Conservation (phyloP, 805 yeast genomes). For the Crinitomyces ghanaensis region DNA sequence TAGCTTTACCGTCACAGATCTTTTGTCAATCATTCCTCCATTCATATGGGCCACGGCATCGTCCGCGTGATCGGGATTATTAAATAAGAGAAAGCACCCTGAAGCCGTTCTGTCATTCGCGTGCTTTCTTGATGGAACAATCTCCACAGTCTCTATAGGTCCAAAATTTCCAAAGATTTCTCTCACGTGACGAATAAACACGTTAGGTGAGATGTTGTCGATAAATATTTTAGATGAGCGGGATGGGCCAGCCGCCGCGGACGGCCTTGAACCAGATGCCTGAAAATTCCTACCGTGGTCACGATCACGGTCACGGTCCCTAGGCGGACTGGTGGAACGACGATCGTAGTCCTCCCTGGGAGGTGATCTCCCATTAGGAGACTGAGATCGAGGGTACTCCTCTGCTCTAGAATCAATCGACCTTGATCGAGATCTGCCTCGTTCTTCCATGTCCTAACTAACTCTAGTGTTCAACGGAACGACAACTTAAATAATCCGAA, state of each 20-base stretch:
- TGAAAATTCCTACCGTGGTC: too few species aligned
- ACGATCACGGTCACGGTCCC: constrained; percentile 5
- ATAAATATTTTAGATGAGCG: constrained; percentile 3
- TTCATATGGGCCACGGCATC: constrained; percentile 10
- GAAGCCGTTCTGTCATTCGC: constrained; percentile 1
- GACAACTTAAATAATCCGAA: too few species aligned
- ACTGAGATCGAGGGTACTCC: too few species aligned
- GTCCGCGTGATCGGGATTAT: constrained; percentile 8
- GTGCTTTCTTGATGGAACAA: constrained; percentile 1
- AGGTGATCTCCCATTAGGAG: too few species aligned
- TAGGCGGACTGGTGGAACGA: constrained; percentile 3
- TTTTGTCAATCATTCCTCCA: constrained; percentile 13
- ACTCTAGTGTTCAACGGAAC: too few species aligned
- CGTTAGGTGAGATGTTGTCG: constrained; percentile 4
- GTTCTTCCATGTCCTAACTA: too few species aligned
- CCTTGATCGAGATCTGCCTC: constrained; percentile 1
- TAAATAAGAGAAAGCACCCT: constrained; percentile 6
- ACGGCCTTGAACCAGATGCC: constrained; percentile 5
- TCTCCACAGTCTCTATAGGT: constrained; percentile 5
- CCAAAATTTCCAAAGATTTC: constrained; percentile 15
- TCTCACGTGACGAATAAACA: constrained; percentile 7
- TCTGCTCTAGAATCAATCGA: too few species aligned
- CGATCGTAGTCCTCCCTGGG: constrained; percentile 6
- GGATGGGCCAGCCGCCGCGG: constrained; percentile 4
- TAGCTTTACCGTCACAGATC: constrained; percentile 3